Percentiles rank a stretch among this genome's conserved stretches.
phyloP scores from a whole-genome alignment of 108 stramenopile species.

The Discostella stelligeroides region DNA sequence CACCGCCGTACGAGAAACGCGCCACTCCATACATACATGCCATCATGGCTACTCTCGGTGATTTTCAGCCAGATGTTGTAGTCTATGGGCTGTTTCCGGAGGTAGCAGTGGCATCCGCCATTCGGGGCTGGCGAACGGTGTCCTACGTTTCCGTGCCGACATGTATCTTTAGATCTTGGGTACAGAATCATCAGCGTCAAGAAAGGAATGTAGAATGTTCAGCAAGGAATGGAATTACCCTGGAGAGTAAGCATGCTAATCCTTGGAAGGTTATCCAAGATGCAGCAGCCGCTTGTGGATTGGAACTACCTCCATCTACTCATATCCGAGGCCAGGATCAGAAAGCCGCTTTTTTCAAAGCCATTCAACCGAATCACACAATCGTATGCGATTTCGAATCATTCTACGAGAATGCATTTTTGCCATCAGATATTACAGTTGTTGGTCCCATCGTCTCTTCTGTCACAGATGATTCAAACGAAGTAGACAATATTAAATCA shows the following conservation, averaged over 20 bases:
- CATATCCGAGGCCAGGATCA: background rate
- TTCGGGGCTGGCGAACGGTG: constrained; percentile 28
- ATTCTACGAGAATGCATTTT: constrained; percentile 4
- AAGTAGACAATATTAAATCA: constrained; percentile 3
- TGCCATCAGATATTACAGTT: constrained; percentile 18
- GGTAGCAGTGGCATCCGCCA: constrained; percentile 23
- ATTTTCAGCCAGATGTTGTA: constrained; percentile 27
- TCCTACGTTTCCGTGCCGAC: constrained; percentile 17
- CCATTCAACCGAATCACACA: constrained; percentile 12
- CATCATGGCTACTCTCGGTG: constrained; percentile 20
- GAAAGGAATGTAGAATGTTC: no score
- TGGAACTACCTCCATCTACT: constrained; percentile 5
- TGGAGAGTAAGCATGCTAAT: background rate
- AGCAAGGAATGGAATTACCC: no score
- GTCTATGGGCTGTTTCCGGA: constrained; percentile 36
- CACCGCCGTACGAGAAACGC: constrained; percentile 20
- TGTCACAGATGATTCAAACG: background rate
- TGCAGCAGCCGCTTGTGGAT: constrained; percentile 28
- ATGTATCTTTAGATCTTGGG: constrained; percentile 11
- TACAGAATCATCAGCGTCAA: constrained; percentile 7
- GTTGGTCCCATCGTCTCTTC: constrained; percentile 24
- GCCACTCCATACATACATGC: constrained; percentile 24
- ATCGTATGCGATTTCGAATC: constrained; percentile 22
- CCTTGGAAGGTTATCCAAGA: constrained; percentile 26
- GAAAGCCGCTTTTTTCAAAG: constrained; percentile 1